phyloP scores from a whole-genome alignment of 352 stramenopile species.

The Globisporangium perplexum region DNA sequence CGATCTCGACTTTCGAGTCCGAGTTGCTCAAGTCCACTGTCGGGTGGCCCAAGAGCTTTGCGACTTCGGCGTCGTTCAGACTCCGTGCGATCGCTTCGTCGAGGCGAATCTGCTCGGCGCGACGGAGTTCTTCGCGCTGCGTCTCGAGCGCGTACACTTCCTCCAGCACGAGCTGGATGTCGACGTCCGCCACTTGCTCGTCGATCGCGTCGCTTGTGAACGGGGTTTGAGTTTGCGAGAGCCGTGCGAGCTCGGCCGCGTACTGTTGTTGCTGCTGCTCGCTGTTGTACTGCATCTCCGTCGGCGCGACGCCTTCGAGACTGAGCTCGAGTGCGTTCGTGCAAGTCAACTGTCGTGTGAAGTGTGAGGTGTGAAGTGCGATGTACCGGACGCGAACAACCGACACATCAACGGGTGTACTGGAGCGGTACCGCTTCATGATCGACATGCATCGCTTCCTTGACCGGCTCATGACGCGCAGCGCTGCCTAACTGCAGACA shows the following conservation, averaged over 20 bases:
- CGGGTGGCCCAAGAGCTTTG: constrained; percentile 1
- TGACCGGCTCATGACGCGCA: neutral
- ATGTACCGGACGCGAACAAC: neutral
- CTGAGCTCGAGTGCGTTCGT: neutral
- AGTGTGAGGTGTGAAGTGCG: no score
- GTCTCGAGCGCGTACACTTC: constrained; percentile 15
- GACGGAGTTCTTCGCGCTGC: constrained; percentile 13
- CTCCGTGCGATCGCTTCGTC: constrained; percentile 25
- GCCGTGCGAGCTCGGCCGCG: neutral
- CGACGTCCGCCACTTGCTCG: neutral
- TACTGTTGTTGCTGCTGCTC: neutral
- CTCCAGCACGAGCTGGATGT: neutral
- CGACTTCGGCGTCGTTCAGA: constrained; percentile 12
- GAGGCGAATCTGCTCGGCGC: constrained; percentile 10
- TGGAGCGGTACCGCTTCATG: no score
- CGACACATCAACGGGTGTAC: no score
- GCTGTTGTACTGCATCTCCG: neutral
- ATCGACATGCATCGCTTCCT: no score
- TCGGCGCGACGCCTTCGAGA: neutral
- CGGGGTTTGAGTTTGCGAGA: neutral
- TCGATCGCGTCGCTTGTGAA: constrained; percentile 8
- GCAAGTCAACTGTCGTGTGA: neutral
- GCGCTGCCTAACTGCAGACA: neutral
- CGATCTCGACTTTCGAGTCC: neutral
- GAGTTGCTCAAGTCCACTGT: neutral